Base-by-base conservation (phyloP, 352 stramenopile species). In the Pythium rhizo-oryzae region DNA sequence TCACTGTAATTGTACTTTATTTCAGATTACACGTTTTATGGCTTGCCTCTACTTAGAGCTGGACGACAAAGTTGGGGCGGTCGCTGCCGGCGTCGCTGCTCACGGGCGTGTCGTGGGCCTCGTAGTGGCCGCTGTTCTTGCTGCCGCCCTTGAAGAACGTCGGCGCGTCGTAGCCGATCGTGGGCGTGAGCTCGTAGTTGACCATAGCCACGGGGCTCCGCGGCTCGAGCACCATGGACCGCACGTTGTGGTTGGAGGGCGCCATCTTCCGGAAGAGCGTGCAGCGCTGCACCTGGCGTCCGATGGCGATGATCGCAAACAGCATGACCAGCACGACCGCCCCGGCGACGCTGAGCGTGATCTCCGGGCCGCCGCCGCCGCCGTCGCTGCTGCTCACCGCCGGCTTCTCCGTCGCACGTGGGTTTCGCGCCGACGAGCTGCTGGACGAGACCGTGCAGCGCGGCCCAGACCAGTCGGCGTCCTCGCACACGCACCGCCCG, bases 251-350 rank as follows among this genome's bases (percentile, higher is more conserved):
- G 50, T 46, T 67, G 15, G 23, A 19, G 23, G 50, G 30, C n/a
- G 37, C 39, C 33, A 67, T 59, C n/a, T 35, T 54, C 25, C 60
- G 60, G 25, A 53, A 67, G 8, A 67, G 37, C 19, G 50, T 60
- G 39, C 60, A 67, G 23, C 50, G 50, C 39, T 67, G 60, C 13
- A 67, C 51, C 33, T 67, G 60, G 12, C 60, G 50, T 0, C 60
- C 60, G 41, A 67, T 21, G 30, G 41, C 50, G 28, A 67, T 67
- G 50, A 67, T 67, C 16, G 41, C 11, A 33, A 67, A 67, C 50
- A 67, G 41, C 51, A 61, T 51, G 21, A 44, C 25, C 18, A 67
- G 28, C 33, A 67, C 52, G 6, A 67, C 35, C 25, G 33, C 60
- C 11, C n/a, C 51, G 15, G 50, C 60, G 12, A 67, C 25, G 28